Evolutionary conservation across 306 rosid genomes (phyloP).

Genomic region (Fragaria nilgerrensis): DNA sequence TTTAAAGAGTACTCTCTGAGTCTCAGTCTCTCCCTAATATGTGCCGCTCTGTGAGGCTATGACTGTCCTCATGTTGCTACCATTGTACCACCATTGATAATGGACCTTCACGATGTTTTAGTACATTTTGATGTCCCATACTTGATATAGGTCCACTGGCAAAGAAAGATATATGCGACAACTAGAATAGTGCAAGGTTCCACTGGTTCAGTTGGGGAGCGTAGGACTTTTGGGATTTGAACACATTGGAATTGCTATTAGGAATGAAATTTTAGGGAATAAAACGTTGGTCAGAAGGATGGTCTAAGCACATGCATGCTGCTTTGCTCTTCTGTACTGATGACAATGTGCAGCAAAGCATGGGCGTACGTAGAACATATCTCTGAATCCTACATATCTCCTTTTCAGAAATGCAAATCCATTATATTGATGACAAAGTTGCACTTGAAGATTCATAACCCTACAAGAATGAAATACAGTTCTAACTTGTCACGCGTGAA

Average conservation of each 20-base stretch:
- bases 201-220: not conserved
- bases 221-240: not conserved
- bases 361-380: not conserved
- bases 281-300: not conserved
- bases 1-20: not conserved
- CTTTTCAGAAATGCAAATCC: not conserved
- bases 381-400: slow-evolving; percentile 9
- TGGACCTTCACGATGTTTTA: not conserved
- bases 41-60: not conserved
- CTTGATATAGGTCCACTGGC: not conserved
- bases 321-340: slow-evolving; percentile 4
- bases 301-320: slow-evolving; percentile 1
- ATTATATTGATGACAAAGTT: slow-evolving; percentile 2
- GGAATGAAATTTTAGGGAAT: not conserved
- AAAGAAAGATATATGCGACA: not conserved
- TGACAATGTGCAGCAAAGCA: slow-evolving; percentile 7
- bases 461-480: too few relatives aligned
- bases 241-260: not conserved
- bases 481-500: too few relatives aligned
- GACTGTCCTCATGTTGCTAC: not conserved
- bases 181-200: not conserved
- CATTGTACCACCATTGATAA: not conserved
- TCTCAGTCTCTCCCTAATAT: not conserved
- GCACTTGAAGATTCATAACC: not conserved
- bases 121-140: not conserved